Conservation (phyloP, 345 rosid genomes). For the Brassica carinata region DNA sequence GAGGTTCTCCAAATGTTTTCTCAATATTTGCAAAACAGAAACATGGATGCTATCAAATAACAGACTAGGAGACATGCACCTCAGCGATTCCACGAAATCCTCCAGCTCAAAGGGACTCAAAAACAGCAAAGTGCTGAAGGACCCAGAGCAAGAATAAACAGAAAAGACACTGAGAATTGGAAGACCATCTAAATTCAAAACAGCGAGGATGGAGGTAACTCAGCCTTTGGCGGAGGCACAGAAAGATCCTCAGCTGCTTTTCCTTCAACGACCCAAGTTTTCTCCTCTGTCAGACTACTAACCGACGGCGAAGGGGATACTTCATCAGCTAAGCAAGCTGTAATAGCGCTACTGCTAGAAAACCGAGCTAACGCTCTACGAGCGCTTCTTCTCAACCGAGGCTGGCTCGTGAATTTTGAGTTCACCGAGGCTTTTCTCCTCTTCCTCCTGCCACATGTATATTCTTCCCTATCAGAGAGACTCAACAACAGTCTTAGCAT, state of each 20-base stretch:
- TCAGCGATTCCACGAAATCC: slow-evolving; percentile 77
- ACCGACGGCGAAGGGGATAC: slow-evolving; percentile 54
- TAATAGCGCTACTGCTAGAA: slow-evolving; percentile 27
- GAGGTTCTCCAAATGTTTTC: slow-evolving; percentile 77
- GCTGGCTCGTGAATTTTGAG: slow-evolving; percentile 39
- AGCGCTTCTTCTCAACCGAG: slow-evolving; percentile 81
- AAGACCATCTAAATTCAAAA: slow-evolving; percentile 64
- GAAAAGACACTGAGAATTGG: too few relatives aligned
- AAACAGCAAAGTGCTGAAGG: slow-evolving; percentile 80
- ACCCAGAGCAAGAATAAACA: slow-evolving; percentile 79
- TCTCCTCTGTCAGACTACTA: slow-evolving; percentile 65
- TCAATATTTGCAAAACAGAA: slow-evolving; percentile 70
- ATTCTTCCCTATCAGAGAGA: slow-evolving; percentile 29
- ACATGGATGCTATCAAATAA: slow-evolving; percentile 85
- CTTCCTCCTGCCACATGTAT: slow-evolving; percentile 50
- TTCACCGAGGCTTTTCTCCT: slow-evolving; percentile 49
- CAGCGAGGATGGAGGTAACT: slow-evolving; percentile 76
- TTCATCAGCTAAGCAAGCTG: slow-evolving; percentile 37
- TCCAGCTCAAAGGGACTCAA: slow-evolving; percentile 93
- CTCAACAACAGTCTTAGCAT: slow-evolving; percentile 37
- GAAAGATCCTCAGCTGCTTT: slow-evolving; percentile 47
- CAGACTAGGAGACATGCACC: slow-evolving; percentile 52
- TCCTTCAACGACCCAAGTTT: neutral
- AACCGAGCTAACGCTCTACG: slow-evolving; percentile 61
- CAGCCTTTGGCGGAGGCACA: slow-evolving; percentile 60